Base-by-base conservation (phyloP, 495 filamentous ascomycete species). In the Neurospora tetraspora region DNA sequence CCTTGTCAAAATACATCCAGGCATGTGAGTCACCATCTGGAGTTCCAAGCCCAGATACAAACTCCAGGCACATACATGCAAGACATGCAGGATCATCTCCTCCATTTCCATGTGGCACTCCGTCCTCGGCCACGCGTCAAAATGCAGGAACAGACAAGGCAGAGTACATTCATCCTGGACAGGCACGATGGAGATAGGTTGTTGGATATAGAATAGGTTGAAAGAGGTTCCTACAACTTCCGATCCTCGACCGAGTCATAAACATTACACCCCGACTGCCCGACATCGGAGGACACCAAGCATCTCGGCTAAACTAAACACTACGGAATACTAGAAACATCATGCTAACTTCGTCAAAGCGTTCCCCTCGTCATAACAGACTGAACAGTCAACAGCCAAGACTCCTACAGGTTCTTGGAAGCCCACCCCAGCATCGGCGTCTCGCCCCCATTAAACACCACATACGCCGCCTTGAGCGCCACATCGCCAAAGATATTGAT, bases 401-500 rank as follows among this genome's bases (percentile, higher is more conserved):
- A 34, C n/a, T 34, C 14, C 39, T 68, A 71, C 31, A 71, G 31
- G 0, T 4, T 65, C 81, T 87, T 86, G 68, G 71, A 72, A n/a
- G 90, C 90, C 81, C 90, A 90, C 18, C 90, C 91, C 39, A 92
- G 79, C 5, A 78, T 78, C 31, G 87, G 87, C n/a, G 81, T 80
- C 31, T 81, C 77, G 11, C 81, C 80, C 37, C 75, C 78, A 31
- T 80, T 74, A 77, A 93, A 94, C 38, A 96, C 89, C 20, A 91
- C 92, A 76, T 91, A 94, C 76, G 92, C 90, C 74, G 87, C 87
- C 86, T 94, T 94, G 74, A 96, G 86, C 78, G 93, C 93, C 68
- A 94, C 87, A 72, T 94, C 92, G 53, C 92, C 92, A 71, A 91
- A 91, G 80, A 96, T 93, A 73, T 86, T 88, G 78, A 93, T 88